Evolutionary conservation across 495 filamentous ascomycete genomes (phyloP).

Genomic region (Cercophora newfieldiana): DNA sequence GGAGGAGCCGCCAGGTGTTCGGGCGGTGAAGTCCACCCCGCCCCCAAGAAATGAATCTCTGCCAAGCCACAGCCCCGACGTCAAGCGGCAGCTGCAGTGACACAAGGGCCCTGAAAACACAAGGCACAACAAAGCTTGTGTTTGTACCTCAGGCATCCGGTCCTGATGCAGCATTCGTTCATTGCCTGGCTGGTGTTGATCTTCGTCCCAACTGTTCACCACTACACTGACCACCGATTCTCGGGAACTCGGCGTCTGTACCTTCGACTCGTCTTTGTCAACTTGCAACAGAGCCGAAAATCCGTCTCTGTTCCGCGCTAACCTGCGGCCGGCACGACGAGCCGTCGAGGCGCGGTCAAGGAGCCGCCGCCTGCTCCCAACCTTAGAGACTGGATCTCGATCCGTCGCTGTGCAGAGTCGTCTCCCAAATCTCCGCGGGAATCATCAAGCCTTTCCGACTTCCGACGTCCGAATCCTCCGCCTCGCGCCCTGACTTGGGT

Average conservation of each 20-base stretch:
- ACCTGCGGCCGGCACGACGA: background rate
- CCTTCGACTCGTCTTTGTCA: background rate
- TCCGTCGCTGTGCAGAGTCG: background rate
- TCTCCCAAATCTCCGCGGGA: background rate
- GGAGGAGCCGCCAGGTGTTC: background rate
- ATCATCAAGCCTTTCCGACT: background rate
- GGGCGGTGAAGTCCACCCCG: background rate
- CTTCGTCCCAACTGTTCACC: background rate
- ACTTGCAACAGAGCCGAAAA: background rate
- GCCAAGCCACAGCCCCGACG: background rate
- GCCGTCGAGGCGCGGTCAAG: background rate
- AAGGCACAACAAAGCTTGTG: background rate
- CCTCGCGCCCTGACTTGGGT: background rate
- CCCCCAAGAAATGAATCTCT: background rate
- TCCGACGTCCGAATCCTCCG: background rate
- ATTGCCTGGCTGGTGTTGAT: background rate
- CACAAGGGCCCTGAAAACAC: background rate
- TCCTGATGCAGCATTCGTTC: background rate
- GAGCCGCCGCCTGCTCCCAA: background rate
- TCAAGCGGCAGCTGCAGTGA: background rate
- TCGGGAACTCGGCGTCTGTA: background rate
- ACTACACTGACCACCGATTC: background rate
- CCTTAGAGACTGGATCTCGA: background rate
- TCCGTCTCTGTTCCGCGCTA: background rate
- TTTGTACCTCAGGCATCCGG: background rate